Base-by-base conservation (phyloP, 2,329 filamentous ascomycete species). In the Cytospora schulzeri region DNA sequence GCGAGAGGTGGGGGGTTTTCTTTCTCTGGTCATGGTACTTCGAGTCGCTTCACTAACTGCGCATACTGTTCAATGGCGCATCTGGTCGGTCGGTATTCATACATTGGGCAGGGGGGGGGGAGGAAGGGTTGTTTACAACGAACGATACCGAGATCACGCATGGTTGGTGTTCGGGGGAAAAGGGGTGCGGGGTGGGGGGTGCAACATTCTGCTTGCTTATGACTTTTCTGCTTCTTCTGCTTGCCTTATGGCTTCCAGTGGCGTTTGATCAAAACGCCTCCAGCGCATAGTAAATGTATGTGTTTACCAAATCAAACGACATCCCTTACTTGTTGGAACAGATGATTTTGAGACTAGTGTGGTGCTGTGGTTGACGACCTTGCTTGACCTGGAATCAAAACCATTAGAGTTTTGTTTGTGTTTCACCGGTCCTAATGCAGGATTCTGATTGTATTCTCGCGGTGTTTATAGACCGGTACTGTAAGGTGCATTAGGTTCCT, bases 131-230 rank as follows among this genome's bases (percentile, higher is more conserved):
- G 11, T n/a, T n/a, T n/a, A 33, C 57, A 52, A 41, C 19, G 24
- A 28, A 57, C 35, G 15, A 31, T 52, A 57, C 22, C 53, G 28
- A 41, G n/a, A 59, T 45, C n/a, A 62, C 35, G 59, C 63, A 65
- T 65, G 59, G 54, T 62, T 62, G 63, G 59, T 65, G 63, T 62
- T 65, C 48, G 52, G 38, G 45, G 53, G 14, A 51, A 28, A 29
- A 26, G 35, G 33, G 41, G 29, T 22, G n/a, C 8, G n/a, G 15
- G 15, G 24, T 22, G 56, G 15, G 24, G 35, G n/a, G 38, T 31
- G 38, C 38, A n/a, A 48, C 45, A n/a, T 15, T 48, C 14, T 48
- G 28, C 22, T n/a, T 24, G 58, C 66, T 67, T 33, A 54, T 45
- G 35, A 19, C 33, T 51, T 65, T 54, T 53, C 29, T 33, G 26